Base-by-base conservation (phyloP, 2,329 filamentous ascomycete genomes). In the Aureobasidium leucospermi region DNA sequence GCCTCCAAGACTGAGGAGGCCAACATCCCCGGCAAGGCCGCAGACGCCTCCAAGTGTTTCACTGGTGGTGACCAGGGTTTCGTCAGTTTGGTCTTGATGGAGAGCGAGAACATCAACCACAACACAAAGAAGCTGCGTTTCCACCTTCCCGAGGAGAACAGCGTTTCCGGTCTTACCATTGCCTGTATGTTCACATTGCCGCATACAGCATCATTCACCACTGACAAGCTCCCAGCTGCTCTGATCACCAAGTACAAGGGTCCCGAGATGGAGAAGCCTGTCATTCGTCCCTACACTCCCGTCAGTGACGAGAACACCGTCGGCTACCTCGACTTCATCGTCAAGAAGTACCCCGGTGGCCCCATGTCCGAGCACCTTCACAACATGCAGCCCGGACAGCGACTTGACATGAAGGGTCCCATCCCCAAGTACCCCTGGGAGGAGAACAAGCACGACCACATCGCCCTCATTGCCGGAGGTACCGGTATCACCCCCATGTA, bases 401-500 rank as follows among this genome's bases (percentile, higher is more conserved):
- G 81, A 15, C 85, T 99, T 59, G 87, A 93, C 63, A 85, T 99
- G 79, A 97, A 99, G 82, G 94, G 94, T 16, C 94, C 94, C 2
- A 85, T 99, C 41, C 89, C 90, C 69, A 99, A 99, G 78, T 97
- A 96, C 76, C 76, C 84, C 34, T 97, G 92, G 92, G 72, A 84
- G 57, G 71, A 86, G 66, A 97, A 97, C 83, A 96, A 96, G 84
- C 92, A 96, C 79, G 64, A 89, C 62, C 91, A 97, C 79, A 85
- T 95, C 68, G 87, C 84, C 41, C 80, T 93, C 65, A 83, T 99
- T 64, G 90, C 93, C n/a, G 94, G 94, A 68, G 94, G 94, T 65
- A 96, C 94, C 7, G 94, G 94, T 63, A 96, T 99, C 74, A 94
- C 94, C 10, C 94, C 94, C 67, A 96, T 97, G 93, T 97, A 89